These are phyloP conservation scores for Micromonas commoda DNA, from an alignment of 139 green algal species.

Conservation along the genomic window DNA sequence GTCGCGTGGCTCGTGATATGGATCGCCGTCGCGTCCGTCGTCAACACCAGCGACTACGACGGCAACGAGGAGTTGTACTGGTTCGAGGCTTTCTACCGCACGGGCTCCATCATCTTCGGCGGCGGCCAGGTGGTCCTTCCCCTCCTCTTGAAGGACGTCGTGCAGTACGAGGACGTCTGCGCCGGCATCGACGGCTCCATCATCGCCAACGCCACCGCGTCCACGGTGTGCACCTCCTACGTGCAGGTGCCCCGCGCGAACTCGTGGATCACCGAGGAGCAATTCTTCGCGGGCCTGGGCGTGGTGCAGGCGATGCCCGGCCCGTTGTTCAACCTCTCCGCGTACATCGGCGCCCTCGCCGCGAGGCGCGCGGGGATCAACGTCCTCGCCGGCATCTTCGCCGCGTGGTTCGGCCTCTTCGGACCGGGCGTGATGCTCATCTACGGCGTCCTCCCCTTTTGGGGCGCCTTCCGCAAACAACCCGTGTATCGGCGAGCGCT, in stretches of 20 bases:
- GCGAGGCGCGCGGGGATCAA: slow-evolving; percentile 50
- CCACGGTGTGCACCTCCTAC: neutral
- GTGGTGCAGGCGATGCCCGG: slow-evolving; percentile 77
- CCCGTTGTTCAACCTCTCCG: slow-evolving; percentile 91
- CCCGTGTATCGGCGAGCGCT: slow-evolving; percentile 39
- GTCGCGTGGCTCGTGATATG: slow-evolving; percentile 56
- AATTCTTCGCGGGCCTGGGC: slow-evolving; percentile 77
- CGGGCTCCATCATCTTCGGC: slow-evolving; percentile 86
- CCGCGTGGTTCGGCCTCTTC: slow-evolving; percentile 64
- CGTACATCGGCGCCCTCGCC: slow-evolving; percentile 87
- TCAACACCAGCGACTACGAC: slow-evolving; percentile 40
- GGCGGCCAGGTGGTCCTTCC: slow-evolving; percentile 87
- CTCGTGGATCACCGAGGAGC: slow-evolving; percentile 69
- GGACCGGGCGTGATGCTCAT: slow-evolving; percentile 83
- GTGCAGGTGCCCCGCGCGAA: slow-evolving; percentile 22
- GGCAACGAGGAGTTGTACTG: neutral
- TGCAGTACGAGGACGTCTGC: slow-evolving; percentile 42
- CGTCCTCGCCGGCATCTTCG: slow-evolving; percentile 8
- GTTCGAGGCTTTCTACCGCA: slow-evolving; percentile 79
- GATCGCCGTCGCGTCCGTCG: slow-evolving; percentile 36
- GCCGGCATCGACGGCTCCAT: neutral
- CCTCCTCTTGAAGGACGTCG: slow-evolving; percentile 73
- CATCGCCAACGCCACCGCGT: neutral
- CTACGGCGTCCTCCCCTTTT: slow-evolving; percentile 86
- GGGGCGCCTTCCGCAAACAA: slow-evolving; percentile 50